Percentiles rank a stretch among this genome's conserved stretches.
Evolutionary conservation across 1,284 basidiomycete species (phyloP).

Genomic region (Puccinia hordei): DNA sequence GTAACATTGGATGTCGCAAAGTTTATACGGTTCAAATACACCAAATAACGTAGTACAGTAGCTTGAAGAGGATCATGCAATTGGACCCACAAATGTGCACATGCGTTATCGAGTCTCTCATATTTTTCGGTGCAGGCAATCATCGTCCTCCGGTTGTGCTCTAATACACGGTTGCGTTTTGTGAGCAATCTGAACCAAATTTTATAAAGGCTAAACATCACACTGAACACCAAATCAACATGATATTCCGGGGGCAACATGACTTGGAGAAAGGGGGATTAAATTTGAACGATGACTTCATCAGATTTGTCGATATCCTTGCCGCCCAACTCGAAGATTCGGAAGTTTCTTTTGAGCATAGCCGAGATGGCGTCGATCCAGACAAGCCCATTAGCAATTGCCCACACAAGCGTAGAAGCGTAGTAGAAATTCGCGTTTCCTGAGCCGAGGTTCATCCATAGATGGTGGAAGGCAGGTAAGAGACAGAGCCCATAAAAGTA

Average conservation of each 20-base stretch:
- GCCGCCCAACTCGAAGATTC: slow-evolving; percentile 10
- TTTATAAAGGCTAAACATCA: too few relatives aligned
- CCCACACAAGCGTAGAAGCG: slow-evolving; percentile 89
- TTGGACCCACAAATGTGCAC: too few relatives aligned
- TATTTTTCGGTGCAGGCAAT: too few relatives aligned
- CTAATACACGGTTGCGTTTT: too few relatives aligned
- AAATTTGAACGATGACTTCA: slow-evolving; percentile 25
- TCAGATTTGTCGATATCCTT: slow-evolving; percentile 14
- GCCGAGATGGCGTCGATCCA: slow-evolving; percentile 80
- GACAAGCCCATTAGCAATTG: slow-evolving; percentile 79
- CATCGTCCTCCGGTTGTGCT: too few relatives aligned
- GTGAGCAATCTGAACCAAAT: too few relatives aligned
- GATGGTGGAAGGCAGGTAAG: slow-evolving; percentile 83
- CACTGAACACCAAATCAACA: background rate
- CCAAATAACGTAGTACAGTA: too few relatives aligned
- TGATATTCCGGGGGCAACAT: too few relatives aligned
- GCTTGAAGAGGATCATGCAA: too few relatives aligned
- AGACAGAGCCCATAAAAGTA: slow-evolving; percentile 83
- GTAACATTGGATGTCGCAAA: too few relatives aligned
- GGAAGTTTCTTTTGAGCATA: slow-evolving; percentile 70
- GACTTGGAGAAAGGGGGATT: background rate
- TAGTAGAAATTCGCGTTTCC: slow-evolving; percentile 99
- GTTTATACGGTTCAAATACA: too few relatives aligned
- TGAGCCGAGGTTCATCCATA: slow-evolving; percentile 88
- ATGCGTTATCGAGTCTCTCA: too few relatives aligned